Evolutionary conservation across 2,329 filamentous ascomycete species (phyloP), one percentile per base, ranked within the genome.

Genomic region (Talaromyces sp.): DNA sequence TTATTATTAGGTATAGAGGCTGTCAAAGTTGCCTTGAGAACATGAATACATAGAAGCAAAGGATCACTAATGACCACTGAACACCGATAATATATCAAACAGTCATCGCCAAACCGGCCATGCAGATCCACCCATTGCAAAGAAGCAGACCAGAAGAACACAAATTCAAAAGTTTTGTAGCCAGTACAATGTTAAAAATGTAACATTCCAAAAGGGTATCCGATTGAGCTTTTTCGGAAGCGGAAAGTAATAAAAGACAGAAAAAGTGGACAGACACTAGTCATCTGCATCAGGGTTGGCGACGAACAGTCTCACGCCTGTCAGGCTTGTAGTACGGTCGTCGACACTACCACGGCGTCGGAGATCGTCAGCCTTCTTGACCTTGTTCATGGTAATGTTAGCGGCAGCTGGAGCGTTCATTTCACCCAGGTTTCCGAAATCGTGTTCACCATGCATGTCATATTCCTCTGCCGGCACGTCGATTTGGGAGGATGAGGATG

Each of bases 361-460:
- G 66, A 82, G 70, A 63, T 82, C 80, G 19, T 81, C 80, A 10
- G 76, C 75, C 64, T 74, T 79, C 49, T 77, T 78, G 31, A 74
- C 75, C 63, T 80, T 79, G 27, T 78, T 71, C 39, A 74, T 69
- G 13, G 78, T 78, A 2, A 73, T 67, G 43, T 72, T 78, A 24
- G 75, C 77, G 11, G 79, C 75, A 67, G 70, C 79, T 1, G 81
- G 76, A 63, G 78, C 75, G 69, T 79, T 73, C 74, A 88, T 81
- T 37, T 83, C 81, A 22, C 82, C 82, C 43, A 86, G 73, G 5
- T 80, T 79, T 31, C 85, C 86, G 72, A 87, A 87, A 62, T 79
- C 80, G 66, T 84, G 81, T 67, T 86, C 84, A 45, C 80, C 76
- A 35, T 80, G 76, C 58, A 73, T 76, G 47, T 71, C 73, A 16